These are phyloP conservation scores for Cryoendolithus antarcticus DNA, from an alignment of 2,329 filamentous ascomycete species.

Conservation along the genomic window DNA sequence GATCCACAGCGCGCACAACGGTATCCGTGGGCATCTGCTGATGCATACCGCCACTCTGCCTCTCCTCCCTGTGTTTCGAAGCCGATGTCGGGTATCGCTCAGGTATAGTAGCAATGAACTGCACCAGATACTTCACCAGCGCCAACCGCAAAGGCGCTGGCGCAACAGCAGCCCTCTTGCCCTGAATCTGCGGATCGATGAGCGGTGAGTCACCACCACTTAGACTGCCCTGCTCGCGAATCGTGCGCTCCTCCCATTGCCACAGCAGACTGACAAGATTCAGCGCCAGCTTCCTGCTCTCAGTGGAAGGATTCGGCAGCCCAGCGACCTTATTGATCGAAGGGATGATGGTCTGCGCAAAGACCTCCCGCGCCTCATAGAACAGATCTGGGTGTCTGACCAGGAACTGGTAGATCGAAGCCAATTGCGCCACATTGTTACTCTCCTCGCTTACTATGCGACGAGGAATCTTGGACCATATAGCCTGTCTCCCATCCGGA, in stretches of 20 bases:
- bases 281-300: constrained; percentile 81
- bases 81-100: constrained; percentile 68
- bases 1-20: constrained; percentile 68
- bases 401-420: constrained; percentile 93
- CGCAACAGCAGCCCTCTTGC: constrained; percentile 26
- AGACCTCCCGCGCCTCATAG: constrained; percentile 87
- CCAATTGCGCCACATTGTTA: constrained; percentile 89
- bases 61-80: constrained; percentile 45
- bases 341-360: constrained; percentile 76
- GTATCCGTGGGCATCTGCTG: constrained; percentile 55
- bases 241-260: constrained; percentile 79
- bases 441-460: constrained; percentile 89
- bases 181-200: constrained; percentile 7
- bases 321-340: constrained; percentile 79
- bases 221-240: constrained; percentile 44
- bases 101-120: constrained; percentile 82
- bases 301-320: constrained; percentile 72
- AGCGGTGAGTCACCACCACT: constrained; percentile 15
- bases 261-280: constrained; percentile 85
- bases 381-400: constrained; percentile 87
- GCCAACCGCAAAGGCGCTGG: constrained; percentile 52
- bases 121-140: constrained; percentile 88
- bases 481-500: constrained; percentile 59
- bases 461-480: constrained; percentile 82
- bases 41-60: constrained; percentile 35